These are phyloP conservation scores for Phellopilus nigrolimitatus DNA, from an alignment of 1,284 basidiomycete species.

Conservation along the genomic window DNA sequence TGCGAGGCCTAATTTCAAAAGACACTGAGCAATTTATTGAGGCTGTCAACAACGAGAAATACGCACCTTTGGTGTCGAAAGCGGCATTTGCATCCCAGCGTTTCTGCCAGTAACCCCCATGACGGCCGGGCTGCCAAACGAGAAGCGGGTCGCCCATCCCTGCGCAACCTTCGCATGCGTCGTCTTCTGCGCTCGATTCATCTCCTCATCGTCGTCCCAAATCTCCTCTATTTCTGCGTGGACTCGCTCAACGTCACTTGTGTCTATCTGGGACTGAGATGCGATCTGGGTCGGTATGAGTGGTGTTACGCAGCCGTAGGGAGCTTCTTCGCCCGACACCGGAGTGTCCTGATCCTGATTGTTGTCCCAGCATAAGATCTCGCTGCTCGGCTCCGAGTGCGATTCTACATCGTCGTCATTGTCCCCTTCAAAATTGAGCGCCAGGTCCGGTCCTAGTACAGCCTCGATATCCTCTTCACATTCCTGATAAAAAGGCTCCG, in stretches of 20 bases:
- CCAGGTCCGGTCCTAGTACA: slow-evolving; percentile 17
- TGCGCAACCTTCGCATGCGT: slow-evolving; percentile 1
- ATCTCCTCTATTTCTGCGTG: neutral
- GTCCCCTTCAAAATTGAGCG: slow-evolving; percentile 9
- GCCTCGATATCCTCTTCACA: neutral
- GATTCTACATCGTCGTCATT: slow-evolving; percentile 5
- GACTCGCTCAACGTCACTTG: neutral
- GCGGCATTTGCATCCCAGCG: neutral
- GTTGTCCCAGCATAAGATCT: slow-evolving; percentile 19
- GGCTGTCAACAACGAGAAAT: neutral
- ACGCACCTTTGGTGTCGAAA: neutral
- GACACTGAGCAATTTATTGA: neutral
- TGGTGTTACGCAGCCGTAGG: neutral
- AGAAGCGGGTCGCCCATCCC: neutral
- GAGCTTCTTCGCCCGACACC: neutral
- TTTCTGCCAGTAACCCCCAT: neutral
- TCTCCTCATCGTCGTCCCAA: neutral
- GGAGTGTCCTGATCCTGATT: neutral
- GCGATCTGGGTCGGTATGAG: neutral
- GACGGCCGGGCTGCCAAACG: neutral
- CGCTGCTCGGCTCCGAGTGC: slow-evolving; percentile 6
- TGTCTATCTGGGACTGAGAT: neutral
- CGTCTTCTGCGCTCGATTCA: neutral
- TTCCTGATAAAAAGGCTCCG: slow-evolving; percentile 13
- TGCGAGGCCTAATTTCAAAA: neutral